Evolutionary conservation across 768 basidiomycete species (phyloP).

Genomic region (Agaricus subrufescens): DNA sequence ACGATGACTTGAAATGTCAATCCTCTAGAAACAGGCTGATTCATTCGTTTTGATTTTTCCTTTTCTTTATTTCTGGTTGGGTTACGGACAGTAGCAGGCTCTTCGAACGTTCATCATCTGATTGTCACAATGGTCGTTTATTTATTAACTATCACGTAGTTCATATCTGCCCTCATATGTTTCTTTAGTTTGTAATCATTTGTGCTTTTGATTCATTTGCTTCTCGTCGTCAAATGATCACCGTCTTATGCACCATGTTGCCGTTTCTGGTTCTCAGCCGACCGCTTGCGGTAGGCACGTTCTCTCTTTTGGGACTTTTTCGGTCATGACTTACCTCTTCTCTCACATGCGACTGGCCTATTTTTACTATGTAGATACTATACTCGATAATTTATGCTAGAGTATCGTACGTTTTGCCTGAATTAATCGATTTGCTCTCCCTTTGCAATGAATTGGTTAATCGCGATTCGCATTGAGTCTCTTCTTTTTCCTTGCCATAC

Average conservation of each 20-base stretch:
- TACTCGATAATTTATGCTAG: too few species aligned
- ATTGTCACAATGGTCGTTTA: neutral
- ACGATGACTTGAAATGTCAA: neutral
- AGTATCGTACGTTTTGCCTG: too few species aligned
- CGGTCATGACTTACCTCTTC: neutral
- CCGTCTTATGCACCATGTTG: neutral
- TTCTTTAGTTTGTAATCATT: neutral
- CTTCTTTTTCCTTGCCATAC: too few species aligned
- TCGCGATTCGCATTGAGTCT: too few species aligned
- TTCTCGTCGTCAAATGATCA: neutral
- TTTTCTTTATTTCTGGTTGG: neutral
- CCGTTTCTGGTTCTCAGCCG: neutral
- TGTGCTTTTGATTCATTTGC: neutral
- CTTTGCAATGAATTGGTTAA: too few species aligned
- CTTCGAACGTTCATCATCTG: neutral
- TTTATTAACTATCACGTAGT: neutral
- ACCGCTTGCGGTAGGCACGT: neutral
- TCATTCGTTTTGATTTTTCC: too few species aligned
- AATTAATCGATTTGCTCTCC: too few species aligned
- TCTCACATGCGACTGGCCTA: too few species aligned
- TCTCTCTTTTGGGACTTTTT: neutral
- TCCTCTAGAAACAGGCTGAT: neutral
- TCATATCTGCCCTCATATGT: neutral
- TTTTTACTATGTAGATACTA: too few species aligned
- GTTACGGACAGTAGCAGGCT: neutral